Base-by-base conservation (phyloP, 2,329 filamentous ascomycete species). In the Epichloe bromicola region DNA sequence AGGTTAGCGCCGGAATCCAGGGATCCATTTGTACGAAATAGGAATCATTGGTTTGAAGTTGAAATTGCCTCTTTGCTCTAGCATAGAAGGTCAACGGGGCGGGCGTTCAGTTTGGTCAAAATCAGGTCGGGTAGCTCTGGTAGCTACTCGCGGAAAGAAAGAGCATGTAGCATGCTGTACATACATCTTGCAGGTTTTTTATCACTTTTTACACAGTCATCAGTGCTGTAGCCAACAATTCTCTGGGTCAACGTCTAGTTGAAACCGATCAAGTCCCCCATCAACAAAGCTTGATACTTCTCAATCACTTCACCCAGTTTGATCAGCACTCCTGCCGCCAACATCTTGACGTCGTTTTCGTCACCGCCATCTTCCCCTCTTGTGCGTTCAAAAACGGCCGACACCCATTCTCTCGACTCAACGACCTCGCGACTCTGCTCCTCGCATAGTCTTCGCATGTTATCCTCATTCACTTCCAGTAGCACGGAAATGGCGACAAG, bases 351-450 rank as follows among this genome's bases (percentile, higher is more conserved):
- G 55, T 85, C 82, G 53, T 86, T 86, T 63, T 93, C 88, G 63
- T 95, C 85, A 38, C 72, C 69, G 19, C 73, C 70, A 48, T 73
- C 73, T 0, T 71, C 71, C 0, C 75, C 75, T 33, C 72, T 68
- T 7, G 70, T 71, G 36, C 72, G 72, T 53, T 85, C 79, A 66
- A 96, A 94, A 1, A 96, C 77, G 50, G 74, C 74, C 42, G 81
- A 76, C 1, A 87, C 85, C 93, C 93, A 98, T 61, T 88, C 86
- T 59, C 87, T 80, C 53, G 88, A 86, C 74, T 97, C 91, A 48
- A 95, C 75, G 20, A 97, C 70, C 64, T 91, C 82, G 51, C 81
- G 79, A 1, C 86, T 83, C 59, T 88, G 80, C 52, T 83, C 79
- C 53, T 82, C 80, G 46, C 88, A 91, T 3, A 98, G 65, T 2